phyloP scores from a whole-genome alignment of 306 rosid species.

The Quercus berberidifolia region DNA sequence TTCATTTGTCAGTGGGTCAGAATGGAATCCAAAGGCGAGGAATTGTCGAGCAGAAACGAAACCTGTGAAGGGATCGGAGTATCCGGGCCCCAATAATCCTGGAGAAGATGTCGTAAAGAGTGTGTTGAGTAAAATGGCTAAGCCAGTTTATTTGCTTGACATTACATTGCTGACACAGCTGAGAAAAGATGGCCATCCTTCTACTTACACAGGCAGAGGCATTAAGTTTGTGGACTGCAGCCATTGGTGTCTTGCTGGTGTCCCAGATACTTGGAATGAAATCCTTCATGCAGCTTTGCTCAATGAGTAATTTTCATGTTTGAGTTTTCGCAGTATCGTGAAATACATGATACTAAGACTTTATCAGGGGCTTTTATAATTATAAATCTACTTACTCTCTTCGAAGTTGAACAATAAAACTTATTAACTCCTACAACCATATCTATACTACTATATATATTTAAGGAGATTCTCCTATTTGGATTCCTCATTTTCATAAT shows the following conservation, averaged over 20 bases:
- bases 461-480: too few relatives aligned
- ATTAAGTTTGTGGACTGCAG: conserved; percentile 46
- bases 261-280: conserved; percentile 79
- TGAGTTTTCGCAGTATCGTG: too few relatives aligned
- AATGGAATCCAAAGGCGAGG: too few relatives aligned
- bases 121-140: conserved; percentile 28
- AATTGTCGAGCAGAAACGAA: conserved; percentile 26
- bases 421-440: too few relatives aligned
- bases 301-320: too few relatives aligned
- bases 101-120: conserved; percentile 53
- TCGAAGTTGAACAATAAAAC: too few relatives aligned
- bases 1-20: too few relatives aligned
- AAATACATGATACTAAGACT: too few relatives aligned
- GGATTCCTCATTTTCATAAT: too few relatives aligned
- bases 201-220: conserved; percentile 44
- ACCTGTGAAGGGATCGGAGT: conserved; percentile 38
- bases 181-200: conserved; percentile 75
- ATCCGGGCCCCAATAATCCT: conserved; percentile 28
- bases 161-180: conserved; percentile 61
- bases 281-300: conserved; percentile 51
- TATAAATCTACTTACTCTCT: too few relatives aligned
- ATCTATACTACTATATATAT: too few relatives aligned
- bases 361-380: too few relatives aligned
- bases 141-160: conserved; percentile 47
- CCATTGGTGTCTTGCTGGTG: conserved; percentile 76